Percentiles rank a stretch among this genome's conserved stretches.
phyloP scores from a whole-genome alignment of 768 basidiomycete species.

The Suillus placidus region DNA sequence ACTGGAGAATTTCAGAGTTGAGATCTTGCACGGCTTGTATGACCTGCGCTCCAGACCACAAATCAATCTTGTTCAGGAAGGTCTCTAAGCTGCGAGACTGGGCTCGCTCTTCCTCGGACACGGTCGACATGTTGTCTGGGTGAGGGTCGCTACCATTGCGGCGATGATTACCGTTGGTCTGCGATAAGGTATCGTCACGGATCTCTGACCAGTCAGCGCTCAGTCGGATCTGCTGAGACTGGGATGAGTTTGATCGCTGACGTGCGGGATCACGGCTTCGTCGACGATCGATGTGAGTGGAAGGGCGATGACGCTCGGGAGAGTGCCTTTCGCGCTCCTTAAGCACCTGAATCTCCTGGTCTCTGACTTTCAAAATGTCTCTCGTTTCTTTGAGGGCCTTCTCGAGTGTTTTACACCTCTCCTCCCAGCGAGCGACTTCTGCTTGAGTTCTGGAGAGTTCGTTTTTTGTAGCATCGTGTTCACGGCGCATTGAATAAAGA shows the following conservation, averaged over 20 bases:
- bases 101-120: slow-evolving; percentile 57
- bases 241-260: slow-evolving; percentile 33
- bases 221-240: slow-evolving; percentile 34
- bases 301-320: slow-evolving; percentile 23
- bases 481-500: slow-evolving; percentile 48
- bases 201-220: slow-evolving; percentile 37
- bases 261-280: slow-evolving; percentile 33
- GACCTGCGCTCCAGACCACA: slow-evolving; percentile 77
- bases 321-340: slow-evolving; percentile 41
- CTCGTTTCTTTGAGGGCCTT: slow-evolving; percentile 64
- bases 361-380: slow-evolving; percentile 58
- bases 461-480: slow-evolving; percentile 56
- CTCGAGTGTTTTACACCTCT: slow-evolving; percentile 65
- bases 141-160: slow-evolving; percentile 16
- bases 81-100: slow-evolving; percentile 60
- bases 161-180: slow-evolving; percentile 16
- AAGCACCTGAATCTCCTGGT: slow-evolving; percentile 61
- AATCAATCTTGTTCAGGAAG: slow-evolving; percentile 74
- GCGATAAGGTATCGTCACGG: slow-evolving; percentile 22
- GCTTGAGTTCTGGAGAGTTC: slow-evolving; percentile 56
- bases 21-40: slow-evolving; percentile 79
- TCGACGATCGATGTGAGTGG: slow-evolving; percentile 28
- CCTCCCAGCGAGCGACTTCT: slow-evolving; percentile 59
- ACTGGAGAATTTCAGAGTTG: slow-evolving; percentile 81
- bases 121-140: slow-evolving; percentile 32